Base-by-base conservation (phyloP, 2,329 filamentous ascomycete genomes). In the Geosmithia morbida region DNA sequence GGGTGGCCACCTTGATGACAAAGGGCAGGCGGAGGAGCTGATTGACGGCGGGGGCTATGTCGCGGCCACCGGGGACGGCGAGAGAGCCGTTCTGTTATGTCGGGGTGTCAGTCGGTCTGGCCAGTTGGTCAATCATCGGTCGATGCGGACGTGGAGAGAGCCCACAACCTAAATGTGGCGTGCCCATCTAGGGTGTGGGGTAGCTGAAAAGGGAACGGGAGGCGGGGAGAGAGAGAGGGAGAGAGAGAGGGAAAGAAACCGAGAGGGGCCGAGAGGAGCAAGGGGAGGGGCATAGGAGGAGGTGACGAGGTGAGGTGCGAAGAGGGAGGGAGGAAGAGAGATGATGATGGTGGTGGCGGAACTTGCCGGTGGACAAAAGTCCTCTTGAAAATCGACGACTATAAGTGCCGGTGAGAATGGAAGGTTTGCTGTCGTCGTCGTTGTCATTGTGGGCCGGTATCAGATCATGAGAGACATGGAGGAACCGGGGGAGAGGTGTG, bases 311-410 rank as follows among this genome's bases (percentile, higher is more conserved):
- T 41, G 14, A 16, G 17, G 6, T 41, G 39, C 7, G 14, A 11
- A 37, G 33, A 18, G 16, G 8, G 40, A 17, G 40, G 40, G 40
- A 18, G 40, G 13, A 18, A 20, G 40, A 13, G 40, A n/a, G 40
- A 42, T 17, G 39, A 40, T 3, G 39, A 40, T 40, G 4, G 17
- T 3, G 37, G 29, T n/a, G 42, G 40, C 26, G 39, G 19, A 40
- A 67, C 81, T 67, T 67, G 92, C 87, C 13, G 89, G 88, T 50
- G 86, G 85, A 63, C 87, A 94, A 63, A 96, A 97, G 68, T 97
- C 90, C 63, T 96, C 84, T 65, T 97, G 92, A 59, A 94, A 74
- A 64, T 96, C 89, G 47, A 95, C 83, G 11, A 95, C 74, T 44
- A 95, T 65, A 20, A 79, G 65, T 2, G 75, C 75, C 3, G 75